phyloP scores from a whole-genome alignment of 2,329 filamentous ascomycete species.

The Apiospora saccharicola region DNA sequence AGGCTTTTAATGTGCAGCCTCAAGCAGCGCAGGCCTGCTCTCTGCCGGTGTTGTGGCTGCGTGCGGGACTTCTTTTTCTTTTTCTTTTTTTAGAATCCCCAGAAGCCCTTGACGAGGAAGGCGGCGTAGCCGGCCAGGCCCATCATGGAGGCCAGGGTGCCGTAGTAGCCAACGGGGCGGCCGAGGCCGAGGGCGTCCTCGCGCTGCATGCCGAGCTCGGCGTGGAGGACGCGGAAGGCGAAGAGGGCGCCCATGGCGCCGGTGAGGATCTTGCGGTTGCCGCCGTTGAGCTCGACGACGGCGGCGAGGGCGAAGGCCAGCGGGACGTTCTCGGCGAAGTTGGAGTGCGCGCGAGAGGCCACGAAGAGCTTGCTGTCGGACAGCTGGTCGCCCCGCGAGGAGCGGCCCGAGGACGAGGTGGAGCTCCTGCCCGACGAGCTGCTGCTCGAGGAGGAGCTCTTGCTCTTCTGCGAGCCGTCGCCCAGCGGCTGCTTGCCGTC shows the following conservation, averaged over 20 bases:
- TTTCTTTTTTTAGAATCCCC: slow-evolving; percentile 34
- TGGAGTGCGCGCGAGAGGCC: slow-evolving; percentile 38
- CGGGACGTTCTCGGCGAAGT: slow-evolving; percentile 44
- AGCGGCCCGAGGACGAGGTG: background rate
- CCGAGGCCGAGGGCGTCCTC: slow-evolving; percentile 35
- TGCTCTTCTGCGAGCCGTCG: slow-evolving; percentile 35
- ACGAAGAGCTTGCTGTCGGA: slow-evolving; percentile 36
- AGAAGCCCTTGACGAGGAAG: slow-evolving; percentile 38
- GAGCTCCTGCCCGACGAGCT: background rate
- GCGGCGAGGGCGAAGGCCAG: slow-evolving; percentile 41
- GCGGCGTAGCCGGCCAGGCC: slow-evolving; percentile 40
- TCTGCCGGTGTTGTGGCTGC: background rate
- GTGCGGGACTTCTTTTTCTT: too few species aligned
- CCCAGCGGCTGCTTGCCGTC: slow-evolving; percentile 38
- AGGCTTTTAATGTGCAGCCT: background rate
- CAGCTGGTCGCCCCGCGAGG: slow-evolving; percentile 20
- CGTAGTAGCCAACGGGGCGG: slow-evolving; percentile 40
- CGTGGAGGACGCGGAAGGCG: slow-evolving; percentile 39
- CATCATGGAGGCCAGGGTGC: slow-evolving; percentile 37
- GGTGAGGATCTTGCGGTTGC: slow-evolving; percentile 36
- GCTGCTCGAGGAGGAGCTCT: slow-evolving; percentile 25
- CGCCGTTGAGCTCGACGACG: slow-evolving; percentile 43
- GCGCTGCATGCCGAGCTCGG: slow-evolving; percentile 36
- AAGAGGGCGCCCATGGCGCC: slow-evolving; percentile 37
- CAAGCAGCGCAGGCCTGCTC: slow-evolving; percentile 1